Base-by-base conservation (phyloP, 352 stramenopile species). In the Globisporangium heterothallicum region DNA sequence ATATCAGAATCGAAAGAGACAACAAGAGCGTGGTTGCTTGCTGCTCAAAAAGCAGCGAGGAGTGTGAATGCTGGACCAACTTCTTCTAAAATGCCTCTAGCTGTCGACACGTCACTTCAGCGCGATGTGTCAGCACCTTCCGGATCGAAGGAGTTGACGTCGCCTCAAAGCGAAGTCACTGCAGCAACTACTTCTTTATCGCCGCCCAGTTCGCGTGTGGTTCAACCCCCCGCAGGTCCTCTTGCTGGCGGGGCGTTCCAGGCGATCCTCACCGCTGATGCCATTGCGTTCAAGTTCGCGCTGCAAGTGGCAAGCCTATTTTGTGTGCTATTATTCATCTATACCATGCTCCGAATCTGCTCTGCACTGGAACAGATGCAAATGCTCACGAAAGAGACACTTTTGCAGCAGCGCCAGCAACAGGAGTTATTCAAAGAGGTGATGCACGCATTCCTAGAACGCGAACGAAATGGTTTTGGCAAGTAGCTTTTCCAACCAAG, bases 1-100 rank as follows among this genome's bases (percentile, higher is more conserved):
- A 67, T 87, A 21, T 78, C 81, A 0, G 84, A 94, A 58, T 66
- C 71, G 0, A 85, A 86, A 41, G 82, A 92, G 13, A 64, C 49
- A 13, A 56, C 70, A 12, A 73, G 74, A 66, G 41, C 59, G 16
- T 82, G 81, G 58, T 40, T 88, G 5, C 56, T 44, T 36, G 70
- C 82, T 53, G 82, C 82, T 27, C 53, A 76, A 19, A 57, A 58
- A 42, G 43, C 61, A 18, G 44, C 53, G 0, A 58, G 44, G 10
- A 18, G 18, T 21, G 36, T 14, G 18, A 18, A 2, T 5, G 29
- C 36, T 19, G 38, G 29, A n/a, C 0, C 13, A 13, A 21, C 6
- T n/a, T 13, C 50, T 29, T 35, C 32, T 25, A 58, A 29, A 40
- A 19, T 44, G 14, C 41, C 50, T 36, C 14, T 25, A 24, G 19